A percentile compares a stretch with the other conserved stretches of the same genome.
phyloP scores from a whole-genome alignment of 352 stramenopile genomes.

The Halophytophthora batemanensis region DNA sequence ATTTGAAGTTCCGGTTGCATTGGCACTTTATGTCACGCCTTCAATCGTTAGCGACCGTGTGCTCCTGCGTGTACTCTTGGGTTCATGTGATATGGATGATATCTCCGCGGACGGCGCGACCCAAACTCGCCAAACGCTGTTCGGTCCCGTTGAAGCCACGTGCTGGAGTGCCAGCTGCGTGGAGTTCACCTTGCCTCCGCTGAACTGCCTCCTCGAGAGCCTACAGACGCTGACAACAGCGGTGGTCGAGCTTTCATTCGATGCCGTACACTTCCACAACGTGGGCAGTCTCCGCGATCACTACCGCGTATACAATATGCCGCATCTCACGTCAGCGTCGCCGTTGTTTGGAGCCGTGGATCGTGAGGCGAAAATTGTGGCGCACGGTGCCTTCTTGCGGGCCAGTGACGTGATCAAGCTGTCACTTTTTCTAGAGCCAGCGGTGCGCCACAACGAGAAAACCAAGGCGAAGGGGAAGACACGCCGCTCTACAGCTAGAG shows the following conservation, averaged over 20 bases:
- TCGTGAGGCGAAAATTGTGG: constrained; percentile 45
- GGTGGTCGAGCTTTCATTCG: constrained; percentile 55
- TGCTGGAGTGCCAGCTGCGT: constrained; percentile 38
- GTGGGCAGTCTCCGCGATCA: constrained; percentile 45
- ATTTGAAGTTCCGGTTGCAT: constrained; percentile 50
- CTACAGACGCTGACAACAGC: constrained; percentile 28
- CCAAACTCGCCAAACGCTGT: constrained; percentile 11
- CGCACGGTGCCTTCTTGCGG: constrained; percentile 36
- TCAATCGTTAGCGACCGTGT: constrained; percentile 46
- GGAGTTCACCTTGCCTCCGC: constrained; percentile 41
- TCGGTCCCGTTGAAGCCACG: constrained; percentile 38
- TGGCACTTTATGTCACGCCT: constrained; percentile 40
- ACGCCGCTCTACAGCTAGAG: constrained; percentile 4
- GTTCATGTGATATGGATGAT: constrained; percentile 2
- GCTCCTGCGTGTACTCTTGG: constrained; percentile 41
- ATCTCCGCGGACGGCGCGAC: background rate
- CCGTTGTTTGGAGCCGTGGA: constrained; percentile 49
- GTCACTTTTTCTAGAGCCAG: constrained; percentile 30
- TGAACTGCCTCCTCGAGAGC: constrained; percentile 29
- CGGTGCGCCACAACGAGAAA: constrained; percentile 2
- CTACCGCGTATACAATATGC: constrained; percentile 62
- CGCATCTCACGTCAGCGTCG: constrained; percentile 37
- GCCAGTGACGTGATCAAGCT: constrained; percentile 42
- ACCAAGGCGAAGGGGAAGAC: constrained; percentile 7
- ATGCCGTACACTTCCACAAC: constrained; percentile 41